These are phyloP conservation scores for Termitomyces sp. DNA, from an alignment of 768 basidiomycete genomes.

Conservation along the genomic window DNA sequence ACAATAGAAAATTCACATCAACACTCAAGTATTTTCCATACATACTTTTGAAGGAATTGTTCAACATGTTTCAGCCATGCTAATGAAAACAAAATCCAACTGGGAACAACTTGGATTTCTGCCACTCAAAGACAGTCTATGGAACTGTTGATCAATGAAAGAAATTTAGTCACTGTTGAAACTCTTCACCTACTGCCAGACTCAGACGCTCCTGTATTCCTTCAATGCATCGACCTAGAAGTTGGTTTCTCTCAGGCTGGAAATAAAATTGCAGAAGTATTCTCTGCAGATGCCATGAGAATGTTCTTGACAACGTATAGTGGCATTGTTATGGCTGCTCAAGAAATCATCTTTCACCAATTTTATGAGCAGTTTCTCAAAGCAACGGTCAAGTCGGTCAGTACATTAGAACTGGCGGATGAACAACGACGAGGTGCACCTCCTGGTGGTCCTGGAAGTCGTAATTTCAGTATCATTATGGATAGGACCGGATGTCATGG, in stretches of 20 bases:
- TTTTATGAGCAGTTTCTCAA: slow-evolving; percentile 83
- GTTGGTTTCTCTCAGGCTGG: slow-evolving; percentile 55
- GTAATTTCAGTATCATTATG: slow-evolving; percentile 70
- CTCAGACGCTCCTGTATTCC: slow-evolving; percentile 48
- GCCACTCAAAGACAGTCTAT: slow-evolving; percentile 86
- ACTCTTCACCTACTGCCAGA: slow-evolving; percentile 49
- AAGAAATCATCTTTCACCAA: slow-evolving; percentile 77
- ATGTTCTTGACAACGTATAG: slow-evolving; percentile 73
- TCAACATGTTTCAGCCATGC: slow-evolving; percentile 52
- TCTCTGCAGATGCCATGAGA: slow-evolving; percentile 82
- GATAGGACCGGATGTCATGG: slow-evolving; percentile 87
- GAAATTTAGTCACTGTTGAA: slow-evolving; percentile 72
- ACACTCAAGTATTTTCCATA: slow-evolving; percentile 61
- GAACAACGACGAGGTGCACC: slow-evolving; percentile 43
- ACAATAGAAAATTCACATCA: slow-evolving; percentile 60
- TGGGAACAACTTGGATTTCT: slow-evolving; percentile 69
- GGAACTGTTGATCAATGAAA: slow-evolving; percentile 68
- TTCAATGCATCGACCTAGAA: slow-evolving; percentile 79
- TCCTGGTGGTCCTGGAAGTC: slow-evolving; percentile 22
- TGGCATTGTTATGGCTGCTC: slow-evolving; percentile 61
- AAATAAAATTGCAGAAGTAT: slow-evolving; percentile 57
- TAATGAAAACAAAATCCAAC: slow-evolving; percentile 61
- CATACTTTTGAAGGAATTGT: not conserved
- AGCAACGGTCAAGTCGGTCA: slow-evolving; percentile 55
- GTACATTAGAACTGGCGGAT: slow-evolving; percentile 56